A percentile compares a stretch with the other conserved stretches of the same genome.
Evolutionary conservation across 2,329 filamentous ascomycete genomes (phyloP).

Genomic region (Aspergillus ruber): DNA sequence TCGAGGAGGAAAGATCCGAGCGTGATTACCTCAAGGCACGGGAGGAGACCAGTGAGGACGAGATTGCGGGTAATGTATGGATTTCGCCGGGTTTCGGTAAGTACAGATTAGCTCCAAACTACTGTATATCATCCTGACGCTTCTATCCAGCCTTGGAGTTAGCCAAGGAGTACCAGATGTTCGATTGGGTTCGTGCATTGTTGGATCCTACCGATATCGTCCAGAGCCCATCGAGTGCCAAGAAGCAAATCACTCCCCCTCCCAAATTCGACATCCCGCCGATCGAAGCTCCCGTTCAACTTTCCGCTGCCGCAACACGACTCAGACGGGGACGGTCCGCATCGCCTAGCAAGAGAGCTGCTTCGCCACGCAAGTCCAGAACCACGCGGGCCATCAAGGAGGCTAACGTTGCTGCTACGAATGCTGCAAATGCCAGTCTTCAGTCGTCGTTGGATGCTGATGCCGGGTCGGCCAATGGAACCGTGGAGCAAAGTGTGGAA

Average conservation of each 20-base stretch:
- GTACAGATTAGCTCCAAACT: constrained; percentile 4
- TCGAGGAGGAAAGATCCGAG: constrained; percentile 53
- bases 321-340: constrained; percentile 53
- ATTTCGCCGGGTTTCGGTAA: constrained; percentile 69
- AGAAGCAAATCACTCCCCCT: constrained; percentile 72
- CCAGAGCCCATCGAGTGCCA: constrained; percentile 58
- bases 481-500: constrained; percentile 22
- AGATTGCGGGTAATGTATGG: constrained; percentile 96
- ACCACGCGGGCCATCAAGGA: constrained; percentile 45
- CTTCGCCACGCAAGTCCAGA: constrained; percentile 50
- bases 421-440: constrained; percentile 42
- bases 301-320: constrained; percentile 30
- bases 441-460: constrained; percentile 42
- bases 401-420: constrained; percentile 43
- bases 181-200: constrained; percentile 83
- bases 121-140: constrained; percentile 4
- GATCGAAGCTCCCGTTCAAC: constrained; percentile 30
- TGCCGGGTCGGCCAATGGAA: constrained; percentile 17
- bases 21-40: constrained; percentile 76
- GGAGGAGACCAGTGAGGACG: constrained; percentile 73
- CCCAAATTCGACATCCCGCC: constrained; percentile 65
- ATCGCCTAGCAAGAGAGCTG: constrained; percentile 48
- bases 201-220: constrained; percentile 79
- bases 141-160: constrained; percentile 64
- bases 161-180: constrained; percentile 79